phyloP scores from a whole-genome alignment of 345 rosid species.

The Aurinia saxatilis region DNA sequence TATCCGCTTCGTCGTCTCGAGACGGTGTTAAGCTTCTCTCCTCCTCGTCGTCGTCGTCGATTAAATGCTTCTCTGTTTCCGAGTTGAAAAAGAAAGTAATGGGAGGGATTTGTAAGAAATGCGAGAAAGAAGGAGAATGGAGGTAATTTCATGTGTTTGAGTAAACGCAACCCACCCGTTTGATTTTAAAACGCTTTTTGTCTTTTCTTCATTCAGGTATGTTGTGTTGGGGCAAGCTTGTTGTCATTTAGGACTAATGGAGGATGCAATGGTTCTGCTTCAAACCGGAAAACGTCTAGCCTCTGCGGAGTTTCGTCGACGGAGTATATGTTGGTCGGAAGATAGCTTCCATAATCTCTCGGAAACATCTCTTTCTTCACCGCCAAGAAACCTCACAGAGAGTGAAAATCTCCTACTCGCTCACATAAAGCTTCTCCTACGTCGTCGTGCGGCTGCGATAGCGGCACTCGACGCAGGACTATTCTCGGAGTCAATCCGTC shows the following conservation, averaged over 20 bases:
- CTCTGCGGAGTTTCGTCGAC: slow-evolving; percentile 87
- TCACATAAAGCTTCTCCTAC: slow-evolving; percentile 75
- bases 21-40: slow-evolving; percentile 47
- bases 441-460: slow-evolving; percentile 82
- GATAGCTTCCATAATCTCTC: slow-evolving; percentile 66
- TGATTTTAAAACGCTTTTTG: not conserved
- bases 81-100: slow-evolving; percentile 86
- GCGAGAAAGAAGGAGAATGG: slow-evolving; percentile 87
- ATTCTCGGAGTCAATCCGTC: slow-evolving; percentile 79
- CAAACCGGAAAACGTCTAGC: slow-evolving; percentile 93
- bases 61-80: slow-evolving; percentile 82
- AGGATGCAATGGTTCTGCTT: slow-evolving; percentile 92
- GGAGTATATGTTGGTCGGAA: slow-evolving; percentile 78
- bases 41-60: slow-evolving; percentile 37
- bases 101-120: slow-evolving; percentile 71
- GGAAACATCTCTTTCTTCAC: slow-evolving; percentile 37
- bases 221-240: slow-evolving; percentile 86
- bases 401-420: slow-evolving; percentile 54
- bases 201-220: slow-evolving; percentile 38
- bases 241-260: slow-evolving; percentile 87
- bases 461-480: slow-evolving; percentile 87
- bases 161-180: not conserved
- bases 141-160: slow-evolving; percentile 44
- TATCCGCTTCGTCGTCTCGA: slow-evolving; percentile 33
- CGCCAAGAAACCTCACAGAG: slow-evolving; percentile 48